Base-by-base conservation (phyloP, 768 basidiomycete species). In the Coprinellus aureogranulatus region DNA sequence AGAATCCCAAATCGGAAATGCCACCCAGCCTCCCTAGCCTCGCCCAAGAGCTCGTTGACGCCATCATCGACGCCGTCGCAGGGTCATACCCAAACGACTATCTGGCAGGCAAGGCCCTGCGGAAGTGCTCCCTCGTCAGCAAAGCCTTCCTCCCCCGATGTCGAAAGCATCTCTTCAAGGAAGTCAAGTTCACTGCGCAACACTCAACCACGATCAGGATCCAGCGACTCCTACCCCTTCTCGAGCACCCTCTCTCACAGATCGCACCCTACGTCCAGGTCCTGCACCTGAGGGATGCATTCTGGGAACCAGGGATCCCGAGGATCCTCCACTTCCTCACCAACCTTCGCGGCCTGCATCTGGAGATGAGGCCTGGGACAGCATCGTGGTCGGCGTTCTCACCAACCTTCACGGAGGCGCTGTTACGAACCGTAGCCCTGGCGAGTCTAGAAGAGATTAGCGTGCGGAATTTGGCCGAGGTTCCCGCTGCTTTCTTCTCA, bases 361-460 rank as follows among this genome's bases (percentile, higher is more conserved):
- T 61, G 28, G 50, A 51, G 40, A 57, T 44, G 30, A 46, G 60
- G 18, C 56, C 50, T 34, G 50, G 50, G 30, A 52, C 50, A 34
- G 20, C 50, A 20, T 23, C 50, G 8, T 52, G 50, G 50, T 4
- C 9, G 16, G 31, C 31, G 12, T 52, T 52, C 10, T 22, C 20
- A n/a, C 50, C 34, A 3, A 22, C 50, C 22, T 52, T 52, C 4
- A n/a, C 6, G 34, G 50, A 26, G 3, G 50, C 50, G 9, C 50
- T 52, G 31, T 20, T 20, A 14, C 31, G 18, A 18, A 52, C 34
- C 6, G 31, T 37, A 34, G 31, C 12, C 1, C 34, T 52, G 20
- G 27, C 23, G 20, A 52, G 18, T 14, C 50, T 52, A 34, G 50
- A 52, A 25, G 50, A 52, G 22, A 30, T 52, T 3, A 20, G 20